Base-by-base conservation (phyloP, 495 filamentous ascomycete species). In the Neurospora sp. region DNA sequence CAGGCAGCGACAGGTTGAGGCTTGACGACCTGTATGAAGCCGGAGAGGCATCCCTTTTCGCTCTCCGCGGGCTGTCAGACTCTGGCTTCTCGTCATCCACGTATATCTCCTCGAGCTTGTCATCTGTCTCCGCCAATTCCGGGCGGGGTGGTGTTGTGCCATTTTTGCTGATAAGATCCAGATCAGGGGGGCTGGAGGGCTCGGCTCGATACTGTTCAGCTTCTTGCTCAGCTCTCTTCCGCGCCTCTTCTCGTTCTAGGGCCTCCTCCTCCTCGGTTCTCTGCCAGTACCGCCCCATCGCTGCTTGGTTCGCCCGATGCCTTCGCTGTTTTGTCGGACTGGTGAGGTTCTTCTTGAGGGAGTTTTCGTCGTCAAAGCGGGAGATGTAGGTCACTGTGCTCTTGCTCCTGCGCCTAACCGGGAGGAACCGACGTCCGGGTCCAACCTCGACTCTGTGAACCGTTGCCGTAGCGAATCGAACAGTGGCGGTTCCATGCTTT, bases 241-340 rank as follows among this genome's bases (percentile, higher is more conserved):
- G 79, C 23, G 77, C 77, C 39, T 81, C 80, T 2, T 72, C 76
- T n/a, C 80, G 66, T 75, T 74, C 75, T 69, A 73, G 71, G 6
- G 79, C 78, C 71, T 81, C 80, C 31, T 81, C 80, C 69, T 81
- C 79, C 70, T 81, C 80, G 3, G 79, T 81, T 5, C 79, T 74
- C 14, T 76, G 72, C 80, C 80, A 81, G 69, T 81, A 81, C 39
- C 79, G 70, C 6, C 76, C 78, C 80, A 81, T 81, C 39, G 80
- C 80, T 37, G 72, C 74, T 69, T 81, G 80, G 73, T 81, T 81
- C 73, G 79, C 78, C 66, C 79, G 76, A 46, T 81, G 80, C 10
- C 80, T 71, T 41, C 78, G 69, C 71, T 78, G 69, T 74, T 81
- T 80, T 7, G 77, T 78, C 5, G 79, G 78, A 69, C 75, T 81